Percentiles rank a stretch among this genome's conserved stretches.
These are phyloP conservation scores for Hymenoscyphus scutula DNA, from an alignment of 2,329 filamentous ascomycete genomes.

Conservation along the genomic window DNA sequence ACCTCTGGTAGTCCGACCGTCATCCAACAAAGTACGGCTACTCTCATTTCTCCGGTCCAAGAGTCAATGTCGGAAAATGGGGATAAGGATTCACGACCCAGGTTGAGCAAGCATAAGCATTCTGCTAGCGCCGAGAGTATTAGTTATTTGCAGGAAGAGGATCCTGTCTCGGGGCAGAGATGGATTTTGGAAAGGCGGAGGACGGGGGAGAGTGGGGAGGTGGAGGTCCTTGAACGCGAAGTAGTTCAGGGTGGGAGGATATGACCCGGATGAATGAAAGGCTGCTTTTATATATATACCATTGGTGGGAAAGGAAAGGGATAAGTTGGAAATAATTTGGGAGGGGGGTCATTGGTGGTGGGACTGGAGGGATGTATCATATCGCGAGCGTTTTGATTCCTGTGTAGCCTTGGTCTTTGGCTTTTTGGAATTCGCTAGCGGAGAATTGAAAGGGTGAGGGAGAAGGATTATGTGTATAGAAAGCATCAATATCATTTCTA, in stretches of 20 bases:
- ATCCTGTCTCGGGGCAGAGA: conserved; percentile 55
- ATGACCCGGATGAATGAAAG: conserved; percentile 15
- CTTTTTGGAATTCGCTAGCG: too few species aligned
- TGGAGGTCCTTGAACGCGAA: conserved; percentile 64
- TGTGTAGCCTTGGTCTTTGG: too few species aligned
- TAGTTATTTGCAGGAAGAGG: conserved; percentile 61
- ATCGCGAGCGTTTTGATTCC: too few species aligned
- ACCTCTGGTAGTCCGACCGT: conserved; percentile 28
- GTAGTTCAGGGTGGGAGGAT: conserved; percentile 52
- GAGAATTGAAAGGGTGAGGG: too few species aligned
- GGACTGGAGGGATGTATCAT: too few species aligned
- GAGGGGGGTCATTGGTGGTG: too few species aligned
- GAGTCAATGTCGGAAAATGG: conserved; percentile 7
- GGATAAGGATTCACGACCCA: conserved; percentile 35
- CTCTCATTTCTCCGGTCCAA: conserved; percentile 4
- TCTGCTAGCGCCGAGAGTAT: conserved; percentile 65
- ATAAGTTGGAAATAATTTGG: too few species aligned
- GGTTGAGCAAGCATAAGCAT: conserved; percentile 43
- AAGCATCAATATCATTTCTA: too few species aligned
- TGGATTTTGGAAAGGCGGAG: conserved; percentile 70
- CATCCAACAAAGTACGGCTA: conserved; percentile 16
- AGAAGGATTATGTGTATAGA: too few species aligned
- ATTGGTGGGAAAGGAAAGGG: not conserved
- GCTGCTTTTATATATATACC: conserved; percentile 3
- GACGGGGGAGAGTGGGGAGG: conserved; percentile 62